These are phyloP conservation scores for Bipolaris sorokiniana DNA, from an alignment of 2,329 filamentous ascomycete species.

Conservation along the genomic window DNA sequence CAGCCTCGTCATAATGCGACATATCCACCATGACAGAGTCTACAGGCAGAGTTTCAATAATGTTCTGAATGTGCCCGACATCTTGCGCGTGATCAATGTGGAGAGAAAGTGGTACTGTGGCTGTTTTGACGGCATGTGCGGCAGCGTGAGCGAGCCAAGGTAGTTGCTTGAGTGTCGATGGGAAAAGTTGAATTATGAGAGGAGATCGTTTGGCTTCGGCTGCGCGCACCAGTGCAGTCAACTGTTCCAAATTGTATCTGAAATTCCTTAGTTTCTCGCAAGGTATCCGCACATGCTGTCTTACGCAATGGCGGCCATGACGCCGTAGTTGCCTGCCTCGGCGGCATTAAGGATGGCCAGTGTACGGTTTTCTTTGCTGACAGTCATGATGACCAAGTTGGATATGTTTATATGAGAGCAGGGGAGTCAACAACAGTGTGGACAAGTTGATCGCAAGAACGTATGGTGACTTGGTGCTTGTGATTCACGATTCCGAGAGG, in stretches of 20 bases:
- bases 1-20: conserved; percentile 73
- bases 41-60: conserved; percentile 60
- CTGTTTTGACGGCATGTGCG: conserved; percentile 50
- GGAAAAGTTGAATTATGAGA: conserved; percentile 48
- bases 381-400: conserved; percentile 20
- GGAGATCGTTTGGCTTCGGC: conserved; percentile 45
- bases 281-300: not conserved
- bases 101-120: conserved; percentile 53
- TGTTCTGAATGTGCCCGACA: conserved; percentile 51
- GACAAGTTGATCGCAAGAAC: not conserved
- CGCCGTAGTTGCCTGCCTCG: conserved; percentile 61
- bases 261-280: conserved; percentile 3
- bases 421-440: not conserved
- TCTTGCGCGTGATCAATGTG: conserved; percentile 58
- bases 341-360: conserved; percentile 62
- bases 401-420: not conserved
- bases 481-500: conserved; percentile 7
- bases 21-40: conserved; percentile 81
- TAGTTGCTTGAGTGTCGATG: conserved; percentile 72
- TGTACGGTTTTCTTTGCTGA: conserved; percentile 35
- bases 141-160: conserved; percentile 55
- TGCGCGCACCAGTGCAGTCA: conserved; percentile 43
- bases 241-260: conserved; percentile 47
- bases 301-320: conserved; percentile 56
- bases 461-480: no score